A percentile compares a stretch with the other conserved stretches of the same genome.
Conservation (phyloP, 768 basidiomycete genomes). For the Pisolithus marmoratus region DNA sequence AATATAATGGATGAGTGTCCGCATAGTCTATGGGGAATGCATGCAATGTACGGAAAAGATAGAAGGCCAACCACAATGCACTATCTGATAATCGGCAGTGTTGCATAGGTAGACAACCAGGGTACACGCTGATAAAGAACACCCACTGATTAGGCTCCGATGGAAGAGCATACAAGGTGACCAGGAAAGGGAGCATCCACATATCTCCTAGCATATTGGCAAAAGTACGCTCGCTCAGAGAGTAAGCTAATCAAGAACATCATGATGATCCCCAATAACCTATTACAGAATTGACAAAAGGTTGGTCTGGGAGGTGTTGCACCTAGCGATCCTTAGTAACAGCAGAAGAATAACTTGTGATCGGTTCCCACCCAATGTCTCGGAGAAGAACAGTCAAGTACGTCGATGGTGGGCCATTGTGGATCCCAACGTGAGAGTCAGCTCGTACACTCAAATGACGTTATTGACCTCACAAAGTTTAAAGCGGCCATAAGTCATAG, state of each 20-base stretch:
- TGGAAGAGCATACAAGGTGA: constrained; percentile 48
- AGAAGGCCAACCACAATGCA: constrained; percentile 39
- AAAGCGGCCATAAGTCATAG: constrained; percentile 64
- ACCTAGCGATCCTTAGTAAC: constrained; percentile 29
- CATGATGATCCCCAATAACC: constrained; percentile 42
- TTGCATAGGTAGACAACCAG: too few relatives aligned
- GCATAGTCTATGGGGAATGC: background rate
- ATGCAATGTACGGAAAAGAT: constrained; percentile 35
- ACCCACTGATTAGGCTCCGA: constrained; percentile 47
- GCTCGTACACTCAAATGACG: background rate
- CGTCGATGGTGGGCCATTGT: constrained; percentile 39
- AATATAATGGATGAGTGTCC: background rate
- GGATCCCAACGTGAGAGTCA: constrained; percentile 43
- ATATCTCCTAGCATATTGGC: constrained; percentile 51
- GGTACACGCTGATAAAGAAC: constrained; percentile 38
- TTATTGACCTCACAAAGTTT: constrained; percentile 37
- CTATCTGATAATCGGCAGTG: constrained; percentile 16
- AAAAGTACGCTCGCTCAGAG: constrained; percentile 51
- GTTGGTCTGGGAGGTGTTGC: constrained; percentile 55
- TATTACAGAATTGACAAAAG: constrained; percentile 54
- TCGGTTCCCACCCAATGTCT: constrained; percentile 38
- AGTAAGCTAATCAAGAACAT: constrained; percentile 46
- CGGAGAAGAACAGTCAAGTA: constrained; percentile 58
- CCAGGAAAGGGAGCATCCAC: constrained; percentile 58
- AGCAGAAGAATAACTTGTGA: background rate